A percentile compares a stretch with the other conserved stretches of the same genome.
These are phyloP conservation scores for Porodaedalea pini DNA, from an alignment of 1,284 basidiomycete genomes.

Conservation along the genomic window DNA sequence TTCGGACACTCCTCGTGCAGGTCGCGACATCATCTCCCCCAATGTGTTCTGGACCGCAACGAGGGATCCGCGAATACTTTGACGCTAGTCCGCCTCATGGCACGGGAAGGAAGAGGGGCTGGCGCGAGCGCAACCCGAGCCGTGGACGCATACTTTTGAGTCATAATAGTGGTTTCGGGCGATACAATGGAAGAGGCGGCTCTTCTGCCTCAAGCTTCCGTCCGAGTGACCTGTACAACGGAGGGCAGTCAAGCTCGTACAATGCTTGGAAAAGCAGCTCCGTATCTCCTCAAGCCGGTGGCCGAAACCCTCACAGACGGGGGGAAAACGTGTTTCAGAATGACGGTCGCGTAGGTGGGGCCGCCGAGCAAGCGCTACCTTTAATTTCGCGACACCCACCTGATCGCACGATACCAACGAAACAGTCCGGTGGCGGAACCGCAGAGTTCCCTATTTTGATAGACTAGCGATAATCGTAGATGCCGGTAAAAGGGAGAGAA, in stretches of 20 bases:
- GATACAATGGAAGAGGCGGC: neutral
- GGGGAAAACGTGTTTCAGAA: conserved; percentile 6
- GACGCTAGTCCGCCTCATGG: neutral
- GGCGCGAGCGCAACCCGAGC: neutral
- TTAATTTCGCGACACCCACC: neutral
- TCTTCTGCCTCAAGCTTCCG: neutral
- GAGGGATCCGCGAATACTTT: conserved; percentile 4
- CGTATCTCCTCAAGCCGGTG: neutral
- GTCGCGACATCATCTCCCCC: conserved; percentile 26
- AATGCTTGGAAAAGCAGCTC: neutral
- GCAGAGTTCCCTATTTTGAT: conserved; percentile 8
- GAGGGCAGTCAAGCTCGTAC: neutral
- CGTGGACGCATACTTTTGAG: neutral
- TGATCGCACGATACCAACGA: conserved; percentile 6
- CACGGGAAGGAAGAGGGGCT: neutral
- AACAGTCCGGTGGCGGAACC: conserved; percentile 4
- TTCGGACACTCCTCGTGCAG: conserved; percentile 48
- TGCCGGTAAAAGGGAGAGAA: neutral
- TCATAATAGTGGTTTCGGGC: neutral
- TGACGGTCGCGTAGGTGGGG: neutral
- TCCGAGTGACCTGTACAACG: neutral
- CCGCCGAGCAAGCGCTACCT: neutral
- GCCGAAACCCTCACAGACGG: neutral
- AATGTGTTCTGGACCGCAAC: neutral
- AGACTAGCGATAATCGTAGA: conserved; percentile 4